Percentiles rank a stretch among this genome's conserved stretches.
Conservation (phyloP, 78 protist genomes). For the Dictyostelium firmibasis region DNA sequence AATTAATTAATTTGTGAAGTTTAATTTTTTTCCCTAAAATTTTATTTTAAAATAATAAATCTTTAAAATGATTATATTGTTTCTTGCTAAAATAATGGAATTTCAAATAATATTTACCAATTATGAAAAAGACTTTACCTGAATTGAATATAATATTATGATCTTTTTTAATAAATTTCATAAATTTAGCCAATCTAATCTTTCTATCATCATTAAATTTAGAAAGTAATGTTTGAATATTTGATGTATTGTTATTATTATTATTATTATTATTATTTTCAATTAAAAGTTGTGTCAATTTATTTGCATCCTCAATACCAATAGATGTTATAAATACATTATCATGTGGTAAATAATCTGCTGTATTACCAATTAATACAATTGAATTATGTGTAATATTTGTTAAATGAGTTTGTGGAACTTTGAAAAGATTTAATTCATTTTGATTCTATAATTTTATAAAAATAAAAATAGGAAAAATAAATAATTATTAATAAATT, state of each 20-base stretch:
- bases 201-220: neutral
- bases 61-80: neutral
- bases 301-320: slow-evolving; percentile 37
- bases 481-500: neutral
- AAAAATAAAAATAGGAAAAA: neutral
- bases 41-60: neutral
- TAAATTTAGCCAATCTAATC: neutral
- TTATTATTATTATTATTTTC: neutral
- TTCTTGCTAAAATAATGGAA: neutral
- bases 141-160: neutral
- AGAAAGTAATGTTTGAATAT: neutral
- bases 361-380: slow-evolving; percentile 29
- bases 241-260: too few species aligned
- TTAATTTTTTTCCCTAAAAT: too few species aligned
- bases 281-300: neutral
- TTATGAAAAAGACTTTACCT: neutral
- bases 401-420: neutral
- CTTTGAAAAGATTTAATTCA: neutral
- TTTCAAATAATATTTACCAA: neutral
- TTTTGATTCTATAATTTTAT: neutral
- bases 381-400: neutral
- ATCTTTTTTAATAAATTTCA: neutral
- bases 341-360: slow-evolving; percentile 24
- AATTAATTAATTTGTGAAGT: too few species aligned
- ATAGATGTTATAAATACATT: neutral